Percentiles rank a stretch among this genome's conserved stretches.
These are phyloP conservation scores for Cornus kousa DNA, from an alignment of 148 eudicot genomes.

Conservation along the genomic window DNA sequence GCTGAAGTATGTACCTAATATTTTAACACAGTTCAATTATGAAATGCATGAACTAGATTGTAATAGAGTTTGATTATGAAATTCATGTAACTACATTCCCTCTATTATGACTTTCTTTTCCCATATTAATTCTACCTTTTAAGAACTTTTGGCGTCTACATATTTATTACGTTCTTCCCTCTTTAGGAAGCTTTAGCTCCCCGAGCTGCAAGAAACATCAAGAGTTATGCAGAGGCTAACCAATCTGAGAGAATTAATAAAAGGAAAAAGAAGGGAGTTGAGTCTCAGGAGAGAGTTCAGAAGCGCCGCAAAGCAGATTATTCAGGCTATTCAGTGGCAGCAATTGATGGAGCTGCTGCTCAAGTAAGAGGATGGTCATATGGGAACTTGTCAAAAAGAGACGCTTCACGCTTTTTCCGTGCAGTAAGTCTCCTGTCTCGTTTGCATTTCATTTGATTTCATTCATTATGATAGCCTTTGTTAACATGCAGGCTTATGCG, in stretches of 20 bases:
- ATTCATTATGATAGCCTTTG: background rate
- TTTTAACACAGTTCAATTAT: background rate
- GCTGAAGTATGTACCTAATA: conserved; percentile 64
- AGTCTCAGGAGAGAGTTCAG: conserved; percentile 44
- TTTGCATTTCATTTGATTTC: background rate
- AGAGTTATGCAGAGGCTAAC: conserved; percentile 76
- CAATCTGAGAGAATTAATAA: conserved; percentile 63
- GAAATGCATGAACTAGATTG: background rate
- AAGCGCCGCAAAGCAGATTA: conserved; percentile 81
- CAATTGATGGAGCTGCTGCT: conserved; percentile 87
- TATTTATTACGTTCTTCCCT: background rate
- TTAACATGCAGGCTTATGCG: background rate
- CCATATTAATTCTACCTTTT: background rate
- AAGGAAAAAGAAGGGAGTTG: conserved; percentile 81
- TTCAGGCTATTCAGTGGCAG: conserved; percentile 51
- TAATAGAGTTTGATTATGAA: background rate
- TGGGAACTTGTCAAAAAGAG: conserved; percentile 94
- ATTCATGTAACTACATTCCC: background rate
- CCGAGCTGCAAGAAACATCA: conserved; percentile 84
- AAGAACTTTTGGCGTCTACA: background rate
- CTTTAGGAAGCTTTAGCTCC: conserved; percentile 89
- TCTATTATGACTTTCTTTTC: background rate
- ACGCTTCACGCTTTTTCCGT: conserved; percentile 88
- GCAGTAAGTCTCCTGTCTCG: conserved; percentile 50
- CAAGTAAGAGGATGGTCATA: conserved; percentile 96